Evolutionary conservation across 768 basidiomycete genomes (phyloP).

Genomic region (Kwoniella botswanensis): DNA sequence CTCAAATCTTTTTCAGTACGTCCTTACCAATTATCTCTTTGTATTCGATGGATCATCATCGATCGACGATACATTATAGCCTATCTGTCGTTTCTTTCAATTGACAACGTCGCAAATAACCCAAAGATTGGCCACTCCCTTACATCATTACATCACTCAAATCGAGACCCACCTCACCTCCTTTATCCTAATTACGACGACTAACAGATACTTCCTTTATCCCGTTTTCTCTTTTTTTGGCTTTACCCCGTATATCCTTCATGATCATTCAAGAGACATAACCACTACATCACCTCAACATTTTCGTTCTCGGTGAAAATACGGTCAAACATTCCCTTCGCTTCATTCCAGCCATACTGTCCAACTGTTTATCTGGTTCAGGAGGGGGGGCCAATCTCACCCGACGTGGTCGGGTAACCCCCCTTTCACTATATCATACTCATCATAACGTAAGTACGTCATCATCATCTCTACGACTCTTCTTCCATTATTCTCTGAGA

Average conservation of each 20-base stretch:
- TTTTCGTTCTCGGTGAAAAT: too few relatives aligned
- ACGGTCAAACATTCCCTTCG: too few relatives aligned
- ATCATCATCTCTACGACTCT: background rate
- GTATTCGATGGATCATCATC: background rate
- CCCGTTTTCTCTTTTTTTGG: background rate
- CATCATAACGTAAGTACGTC: background rate
- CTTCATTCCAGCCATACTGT: too few relatives aligned
- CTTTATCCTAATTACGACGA: background rate
- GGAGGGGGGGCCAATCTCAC: background rate
- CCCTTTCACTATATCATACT: background rate
- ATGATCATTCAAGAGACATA: background rate
- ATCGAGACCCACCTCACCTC: background rate
- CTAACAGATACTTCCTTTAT: background rate
- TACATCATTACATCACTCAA: background rate
- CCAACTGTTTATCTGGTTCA: background rate
- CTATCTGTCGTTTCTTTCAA: too few relatives aligned
- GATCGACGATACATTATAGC: too few relatives aligned
- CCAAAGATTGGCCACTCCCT: slow-evolving; percentile 9
- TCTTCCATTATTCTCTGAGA: slow-evolving; percentile 10
- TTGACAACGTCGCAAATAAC: too few relatives aligned
- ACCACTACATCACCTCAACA: too few relatives aligned
- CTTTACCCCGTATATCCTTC: background rate
- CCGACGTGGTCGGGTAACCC: slow-evolving; percentile 11
- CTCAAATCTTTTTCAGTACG: background rate
- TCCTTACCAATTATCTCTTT: background rate